Base-by-base conservation (phyloP, 2,329 filamentous ascomycete genomes). In the Xylariaceae sp. region DNA sequence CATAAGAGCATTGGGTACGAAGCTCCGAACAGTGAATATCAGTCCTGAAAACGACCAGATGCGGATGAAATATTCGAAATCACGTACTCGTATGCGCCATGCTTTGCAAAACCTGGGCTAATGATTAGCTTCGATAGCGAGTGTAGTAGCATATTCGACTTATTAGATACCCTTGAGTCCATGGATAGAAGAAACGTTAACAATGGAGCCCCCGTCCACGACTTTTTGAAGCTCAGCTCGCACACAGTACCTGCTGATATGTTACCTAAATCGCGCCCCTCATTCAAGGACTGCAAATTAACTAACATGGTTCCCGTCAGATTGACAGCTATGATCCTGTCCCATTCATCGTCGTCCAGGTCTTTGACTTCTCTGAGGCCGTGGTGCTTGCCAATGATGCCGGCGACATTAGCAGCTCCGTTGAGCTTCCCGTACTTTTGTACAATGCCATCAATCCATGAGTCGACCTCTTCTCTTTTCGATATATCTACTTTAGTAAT, bases 331-430 rank as follows among this genome's bases (percentile, higher is more conserved):
- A 81, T 77, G 50, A 78, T 76, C 42, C 69, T 73, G 40, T 80
- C 64, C 78, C 78, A 81, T 49, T 78, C 76, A 24, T 73, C 72
- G 49, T 80, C 77, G 20, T 77, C 74, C 32, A 77, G 64, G 16
- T 78, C 77, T 2, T 68, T 68, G 15, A 80, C 67, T 1, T 73
- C 58, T 44, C 70, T 67, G 50, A 71, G 57, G 10, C 71, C 72
- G 53, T 78, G 75, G 40, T 74, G 67, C 58, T 72, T 73, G 39
- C 77, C 77, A 57, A 79, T 77, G 36, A 75, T 63, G 36, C 80
- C 79, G 4, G 82, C 82, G 7, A 81, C 73, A 48, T 85, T 84
- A 9, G 77, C 81, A 16, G 81, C 79, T 4, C 80, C 77, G 60
- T 83, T 78, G 7, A 84, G 73, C 45, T 75, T 75, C 4, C 81